Evolutionary conservation across 75 land plant species (phyloP).

Genomic region (Azolla pinnata): DNA sequence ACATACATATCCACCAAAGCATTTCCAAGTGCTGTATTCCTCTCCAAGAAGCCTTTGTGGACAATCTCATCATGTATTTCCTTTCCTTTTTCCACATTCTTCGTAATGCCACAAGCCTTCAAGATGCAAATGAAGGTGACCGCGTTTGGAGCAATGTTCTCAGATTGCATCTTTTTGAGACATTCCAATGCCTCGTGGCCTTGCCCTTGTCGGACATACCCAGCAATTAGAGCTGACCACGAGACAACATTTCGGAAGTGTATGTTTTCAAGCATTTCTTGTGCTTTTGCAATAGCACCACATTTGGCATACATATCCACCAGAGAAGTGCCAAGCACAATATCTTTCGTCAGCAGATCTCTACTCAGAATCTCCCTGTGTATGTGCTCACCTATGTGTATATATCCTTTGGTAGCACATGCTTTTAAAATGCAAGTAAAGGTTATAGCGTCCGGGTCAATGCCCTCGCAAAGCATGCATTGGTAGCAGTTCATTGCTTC

Average conservation of each 20-base stretch:
- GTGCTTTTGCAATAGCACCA: slow-evolving; percentile 31
- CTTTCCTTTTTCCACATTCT: slow-evolving; percentile 6
- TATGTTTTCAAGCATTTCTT: slow-evolving; percentile 19
- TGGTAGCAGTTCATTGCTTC: slow-evolving; percentile 6
- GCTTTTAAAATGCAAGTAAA: slow-evolving; percentile 14
- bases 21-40: slow-evolving; percentile 6
- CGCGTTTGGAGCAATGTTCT: slow-evolving; percentile 14
- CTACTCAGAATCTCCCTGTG: not conserved
- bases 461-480: slow-evolving; percentile 6
- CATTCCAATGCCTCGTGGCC: slow-evolving; percentile 44
- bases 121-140: slow-evolving; percentile 18
- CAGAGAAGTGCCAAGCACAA: slow-evolving; percentile 36
- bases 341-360: slow-evolving; percentile 10
- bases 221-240: slow-evolving; percentile 46
- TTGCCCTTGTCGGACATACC: slow-evolving; percentile 35
- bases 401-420: slow-evolving; percentile 5
- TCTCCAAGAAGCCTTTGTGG: slow-evolving; percentile 18
- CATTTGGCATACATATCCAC: slow-evolving; percentile 59
- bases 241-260: slow-evolving; percentile 34
- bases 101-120: slow-evolving; percentile 12
- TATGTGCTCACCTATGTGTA: not conserved
- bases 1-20: slow-evolving; percentile 17
- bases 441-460: slow-evolving; percentile 5
- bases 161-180: slow-evolving; percentile 35
- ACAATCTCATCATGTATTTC: slow-evolving; percentile 12